Base-by-base conservation (phyloP, 352 stramenopile genomes). In the Globisporangium abappressorium region DNA sequence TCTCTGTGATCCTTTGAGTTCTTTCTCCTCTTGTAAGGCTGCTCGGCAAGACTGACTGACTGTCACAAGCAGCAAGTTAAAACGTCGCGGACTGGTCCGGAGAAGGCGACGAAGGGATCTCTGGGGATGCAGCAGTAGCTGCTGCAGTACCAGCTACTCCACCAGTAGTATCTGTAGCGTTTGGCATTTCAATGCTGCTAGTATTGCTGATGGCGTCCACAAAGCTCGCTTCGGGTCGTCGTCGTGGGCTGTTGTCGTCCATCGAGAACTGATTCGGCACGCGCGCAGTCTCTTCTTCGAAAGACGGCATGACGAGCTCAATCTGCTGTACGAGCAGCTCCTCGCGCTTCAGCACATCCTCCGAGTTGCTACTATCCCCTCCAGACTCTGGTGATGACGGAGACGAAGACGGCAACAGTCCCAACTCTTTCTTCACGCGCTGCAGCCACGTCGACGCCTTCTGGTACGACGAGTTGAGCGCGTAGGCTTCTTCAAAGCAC, bases 381-480 rank as follows among this genome's bases (percentile, higher is more conserved):
- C 24, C 22, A 12, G 34, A 43, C 20, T 26, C 33, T n/a, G 18
- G 24, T 2, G 57, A 56, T 14, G 18, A 26, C 8, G 54, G 54
- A 9, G 54, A 59, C 28, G 54, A 51, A 22, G 43, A 38, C 7
- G 54, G 54, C 14, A 64, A 1, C 46, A 69, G 5, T 8, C 61
- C 71, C 12, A 89, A 62, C 63, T 95, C 85, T 43, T 89, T 86
- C 33, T 77, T 75, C 33, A 95, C 85, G 28, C 86, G 84, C 68
- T 92, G 79, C n/a, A 94, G 77, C 87, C 87, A 95, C 46, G 86
- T 93, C 1, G 78, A 71, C 14, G 85, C 86, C 61, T 95, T 95
- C 46, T 92, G 79, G 43, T 94, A 94, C 6, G 78, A 90, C 55
- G 68, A 59, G 65, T 94, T 93, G 12, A 93, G 69, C 12, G 68